Evolutionary conservation across 352 stramenopile species (phyloP), one percentile per base, ranked within the genome.

Genomic region (Phytophthora idaei): DNA sequence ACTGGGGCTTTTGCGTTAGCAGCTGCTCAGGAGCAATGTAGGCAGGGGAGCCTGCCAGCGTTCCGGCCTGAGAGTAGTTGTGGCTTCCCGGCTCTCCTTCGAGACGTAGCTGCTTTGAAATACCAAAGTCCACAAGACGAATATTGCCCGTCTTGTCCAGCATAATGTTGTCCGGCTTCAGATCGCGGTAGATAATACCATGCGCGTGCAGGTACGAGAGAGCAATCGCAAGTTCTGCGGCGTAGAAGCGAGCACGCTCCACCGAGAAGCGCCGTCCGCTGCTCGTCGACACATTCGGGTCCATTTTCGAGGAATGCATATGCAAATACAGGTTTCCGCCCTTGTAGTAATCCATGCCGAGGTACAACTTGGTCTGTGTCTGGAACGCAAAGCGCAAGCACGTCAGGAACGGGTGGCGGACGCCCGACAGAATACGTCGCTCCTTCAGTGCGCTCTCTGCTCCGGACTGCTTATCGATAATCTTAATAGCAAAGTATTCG

Each of bases 101-200:
- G 15, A 78, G 48, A 14, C 69, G 78, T 21, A 96, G 69, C 55
- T 95, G 84, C 74, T 97, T 97, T 15, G 87, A 96, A 47, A 96
- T 93, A 34, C 90, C 90, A 58, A 97, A 96, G 64, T 97, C 90
- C 41, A 95, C 88, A n/a, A 97, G 71, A 4, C 86, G 85, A 59
- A 96, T 93, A 68, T 96, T 90, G 11, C 90, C 90, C 8, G 76
- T 85, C 62, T 90, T 83, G 69, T 96, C 90, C 6, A 97, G 77
- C 87, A 97, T 93, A 50, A 96, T 91, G 64, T 96, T 96, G 67
- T 95, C 89, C 0, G 87, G 87, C 68, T 96, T 96, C 45, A 96
- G 71, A 60, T 96, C 89, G 50, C 89, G 87, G 72, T 96, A 94
- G 46, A 94, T 91, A 62, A 95, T 94, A 51, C 81, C 85, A 45